Conservation (phyloP, 495 filamentous ascomycete species). For the Penicillium macrosclerotiorum region DNA sequence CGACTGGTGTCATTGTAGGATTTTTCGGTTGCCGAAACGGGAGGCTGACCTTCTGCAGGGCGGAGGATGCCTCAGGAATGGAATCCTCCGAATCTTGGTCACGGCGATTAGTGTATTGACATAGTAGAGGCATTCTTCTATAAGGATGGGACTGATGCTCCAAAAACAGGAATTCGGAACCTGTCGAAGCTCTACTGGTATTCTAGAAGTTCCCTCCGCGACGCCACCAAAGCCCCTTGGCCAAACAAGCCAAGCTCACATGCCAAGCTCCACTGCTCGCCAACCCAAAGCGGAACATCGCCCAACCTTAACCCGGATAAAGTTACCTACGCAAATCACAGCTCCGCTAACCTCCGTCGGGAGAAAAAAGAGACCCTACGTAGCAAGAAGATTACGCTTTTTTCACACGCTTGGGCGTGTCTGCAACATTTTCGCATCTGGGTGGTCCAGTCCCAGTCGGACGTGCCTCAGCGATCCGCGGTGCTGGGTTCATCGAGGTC, state of each 20-base stretch:
- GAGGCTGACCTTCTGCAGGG: too few species aligned
- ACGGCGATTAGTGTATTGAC: too few species aligned
- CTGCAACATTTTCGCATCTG: neutral
- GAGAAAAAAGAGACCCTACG: neutral
- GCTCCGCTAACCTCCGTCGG: too few species aligned
- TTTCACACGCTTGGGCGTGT: too few species aligned
- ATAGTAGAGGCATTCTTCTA: too few species aligned
- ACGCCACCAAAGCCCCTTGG: neutral
- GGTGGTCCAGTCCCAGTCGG: neutral
- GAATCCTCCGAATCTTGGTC: neutral
- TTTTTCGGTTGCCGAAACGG: neutral
- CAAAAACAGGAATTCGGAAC: neutral
- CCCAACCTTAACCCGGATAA: constrained; percentile 7
- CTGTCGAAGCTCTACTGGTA: neutral
- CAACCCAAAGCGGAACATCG: too few species aligned
- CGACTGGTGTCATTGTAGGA: neutral
- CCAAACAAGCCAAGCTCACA: neutral
- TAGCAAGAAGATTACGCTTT: too few species aligned
- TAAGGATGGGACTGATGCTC: neutral
- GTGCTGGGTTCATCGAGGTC: neutral
- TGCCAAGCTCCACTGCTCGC: neutral
- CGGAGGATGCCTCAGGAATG: too few species aligned
- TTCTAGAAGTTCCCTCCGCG: neutral
- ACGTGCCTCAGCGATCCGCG: neutral
- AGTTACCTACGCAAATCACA: constrained; percentile 2